Conservation (phyloP, 345 rosid species). For the Boechera stricta region DNA sequence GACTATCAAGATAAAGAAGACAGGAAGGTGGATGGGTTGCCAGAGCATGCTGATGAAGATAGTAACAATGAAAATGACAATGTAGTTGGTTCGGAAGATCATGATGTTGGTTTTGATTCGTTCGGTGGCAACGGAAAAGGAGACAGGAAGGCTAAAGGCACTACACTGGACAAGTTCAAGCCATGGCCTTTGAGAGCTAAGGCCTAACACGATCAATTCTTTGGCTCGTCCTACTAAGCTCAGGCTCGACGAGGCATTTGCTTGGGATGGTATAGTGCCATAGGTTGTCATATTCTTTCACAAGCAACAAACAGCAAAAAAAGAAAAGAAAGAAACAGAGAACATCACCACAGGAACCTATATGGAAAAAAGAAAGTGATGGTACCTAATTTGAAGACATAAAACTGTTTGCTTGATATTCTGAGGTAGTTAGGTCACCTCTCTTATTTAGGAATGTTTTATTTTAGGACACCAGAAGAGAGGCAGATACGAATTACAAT, state of each 20-base stretch:
- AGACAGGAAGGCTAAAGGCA: constrained; percentile 49
- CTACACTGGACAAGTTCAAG: constrained; percentile 53
- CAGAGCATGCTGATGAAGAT: constrained; percentile 62
- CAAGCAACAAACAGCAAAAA: not conserved
- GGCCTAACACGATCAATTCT: constrained; percentile 51
- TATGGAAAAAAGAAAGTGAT: constrained; percentile 11
- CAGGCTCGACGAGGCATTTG: constrained; percentile 30
- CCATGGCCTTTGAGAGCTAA: constrained; percentile 63
- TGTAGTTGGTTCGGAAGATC: constrained; percentile 57
- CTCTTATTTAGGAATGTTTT: constrained; percentile 26
- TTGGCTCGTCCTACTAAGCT: constrained; percentile 45
- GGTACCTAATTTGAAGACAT: constrained; percentile 13
- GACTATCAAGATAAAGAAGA: constrained; percentile 50
- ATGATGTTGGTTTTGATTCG: constrained; percentile 51
- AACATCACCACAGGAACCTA: constrained; percentile 12
- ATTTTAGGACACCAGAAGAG: constrained; percentile 32
- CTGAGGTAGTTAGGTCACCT: constrained; percentile 18
- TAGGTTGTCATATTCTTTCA: constrained; percentile 53
- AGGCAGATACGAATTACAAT: constrained; percentile 9
- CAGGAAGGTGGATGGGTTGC: constrained; percentile 59
- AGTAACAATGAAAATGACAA: constrained; percentile 43
- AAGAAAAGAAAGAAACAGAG: constrained; percentile 22
- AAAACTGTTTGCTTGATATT: constrained; percentile 18
- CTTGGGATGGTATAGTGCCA: constrained; percentile 56
- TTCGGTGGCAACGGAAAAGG: constrained; percentile 38